Conservation (phyloP, 345 rosid genomes). For the Lepidium aucheri region DNA sequence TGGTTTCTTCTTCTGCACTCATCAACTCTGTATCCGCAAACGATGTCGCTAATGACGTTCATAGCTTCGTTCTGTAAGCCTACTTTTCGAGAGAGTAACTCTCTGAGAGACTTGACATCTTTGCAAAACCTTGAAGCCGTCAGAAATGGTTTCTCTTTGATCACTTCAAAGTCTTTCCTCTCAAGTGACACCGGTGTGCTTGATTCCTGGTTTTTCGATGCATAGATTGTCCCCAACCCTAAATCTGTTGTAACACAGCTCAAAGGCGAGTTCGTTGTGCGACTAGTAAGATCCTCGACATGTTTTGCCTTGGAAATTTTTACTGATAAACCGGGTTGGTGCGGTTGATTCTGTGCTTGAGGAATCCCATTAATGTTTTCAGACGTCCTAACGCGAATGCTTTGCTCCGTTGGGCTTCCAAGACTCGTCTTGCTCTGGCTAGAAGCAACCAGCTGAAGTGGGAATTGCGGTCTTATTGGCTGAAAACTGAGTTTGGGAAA, state of each 20-base stretch:
- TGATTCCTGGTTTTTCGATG: slow-evolving; percentile 32
- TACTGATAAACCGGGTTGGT: slow-evolving; percentile 18
- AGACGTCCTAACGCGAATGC: background rate
- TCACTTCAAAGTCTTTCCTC: slow-evolving; percentile 17
- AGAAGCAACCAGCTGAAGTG: slow-evolving; percentile 24
- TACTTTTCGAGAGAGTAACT: slow-evolving; percentile 41
- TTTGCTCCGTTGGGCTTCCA: background rate
- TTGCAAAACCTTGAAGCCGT: slow-evolving; percentile 19
- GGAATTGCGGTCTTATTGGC: slow-evolving; percentile 25
- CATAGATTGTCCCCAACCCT: slow-evolving; percentile 44
- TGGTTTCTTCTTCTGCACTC: slow-evolving; percentile 17
- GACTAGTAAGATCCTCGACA: slow-evolving; percentile 13
- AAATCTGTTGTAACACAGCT: slow-evolving; percentile 51
- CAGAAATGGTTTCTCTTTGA: slow-evolving; percentile 23
- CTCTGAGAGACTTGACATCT: slow-evolving; percentile 44
- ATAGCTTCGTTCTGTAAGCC: slow-evolving; percentile 62
- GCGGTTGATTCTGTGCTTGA: background rate
- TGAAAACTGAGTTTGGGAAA: slow-evolving; percentile 29
- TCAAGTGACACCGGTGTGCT: slow-evolving; percentile 22
- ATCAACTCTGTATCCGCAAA: slow-evolving; percentile 38
- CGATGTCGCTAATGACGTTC: slow-evolving; percentile 35
- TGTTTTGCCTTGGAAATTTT: slow-evolving; percentile 23
- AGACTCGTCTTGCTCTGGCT: background rate
- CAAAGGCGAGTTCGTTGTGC: slow-evolving; percentile 20
- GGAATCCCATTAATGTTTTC: background rate